These are phyloP conservation scores for Hypoxylon fragiforme DNA, from an alignment of 495 filamentous ascomycete genomes.

Conservation along the genomic window DNA sequence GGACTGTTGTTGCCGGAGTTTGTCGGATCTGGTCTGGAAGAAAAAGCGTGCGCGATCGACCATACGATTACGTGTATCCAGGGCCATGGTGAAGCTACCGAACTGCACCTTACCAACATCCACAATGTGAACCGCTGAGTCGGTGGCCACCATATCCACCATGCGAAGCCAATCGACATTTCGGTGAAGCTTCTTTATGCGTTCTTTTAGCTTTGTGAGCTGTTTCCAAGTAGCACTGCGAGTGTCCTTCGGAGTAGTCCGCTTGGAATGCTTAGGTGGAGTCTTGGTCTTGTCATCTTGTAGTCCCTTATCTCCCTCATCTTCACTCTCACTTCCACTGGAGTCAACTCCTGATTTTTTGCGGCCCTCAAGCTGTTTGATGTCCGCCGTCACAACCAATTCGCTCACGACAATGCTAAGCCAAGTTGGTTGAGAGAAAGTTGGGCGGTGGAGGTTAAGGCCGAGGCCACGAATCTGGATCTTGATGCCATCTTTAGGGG, in stretches of 20 bases:
- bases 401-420: conserved; percentile 85
- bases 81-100: conserved; percentile 78
- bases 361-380: conserved; percentile 60
- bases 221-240: conserved; percentile 78
- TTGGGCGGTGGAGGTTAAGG: conserved; percentile 84
- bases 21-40: conserved; percentile 71
- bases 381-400: conserved; percentile 79
- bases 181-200: conserved; percentile 81
- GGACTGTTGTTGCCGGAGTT: conserved; percentile 71
- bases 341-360: conserved; percentile 36
- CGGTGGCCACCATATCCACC: conserved; percentile 86
- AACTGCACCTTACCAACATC: conserved; percentile 84
- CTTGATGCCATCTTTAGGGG: conserved; percentile 80
- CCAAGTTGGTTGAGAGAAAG: conserved; percentile 97
- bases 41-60: conserved; percentile 90
- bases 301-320: conserved; percentile 20
- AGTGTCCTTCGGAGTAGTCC: conserved; percentile 30
- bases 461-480: conserved; percentile 90
- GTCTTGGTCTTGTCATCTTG: conserved; percentile 21
- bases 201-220: conserved; percentile 76
- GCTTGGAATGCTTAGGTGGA: conserved; percentile 24
- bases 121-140: conserved; percentile 70
- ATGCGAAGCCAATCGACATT: conserved; percentile 86
- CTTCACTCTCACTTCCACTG: conserved; percentile 32
- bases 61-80: conserved; percentile 89